Conservation (phyloP, 768 basidiomycete genomes). For the Mycena leptocephala region DNA sequence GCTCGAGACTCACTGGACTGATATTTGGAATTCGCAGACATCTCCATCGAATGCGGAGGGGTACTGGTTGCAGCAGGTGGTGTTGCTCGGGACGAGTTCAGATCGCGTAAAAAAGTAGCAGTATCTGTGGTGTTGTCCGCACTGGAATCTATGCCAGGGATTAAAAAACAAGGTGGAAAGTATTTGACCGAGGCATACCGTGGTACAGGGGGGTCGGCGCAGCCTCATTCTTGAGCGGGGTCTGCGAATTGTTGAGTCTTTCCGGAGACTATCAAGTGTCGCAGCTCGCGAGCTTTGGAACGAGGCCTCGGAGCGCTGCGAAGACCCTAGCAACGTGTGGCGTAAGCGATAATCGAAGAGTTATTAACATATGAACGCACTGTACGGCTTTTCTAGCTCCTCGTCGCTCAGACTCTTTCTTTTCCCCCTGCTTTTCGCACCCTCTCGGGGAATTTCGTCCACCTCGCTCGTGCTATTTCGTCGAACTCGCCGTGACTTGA, state of each 20-base stretch:
- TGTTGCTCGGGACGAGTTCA: slow-evolving; percentile 56
- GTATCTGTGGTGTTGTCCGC: slow-evolving; percentile 56
- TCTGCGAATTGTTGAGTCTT: slow-evolving; percentile 58
- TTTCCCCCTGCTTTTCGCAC: slow-evolving; percentile 64
- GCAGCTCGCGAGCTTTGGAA: slow-evolving; percentile 61
- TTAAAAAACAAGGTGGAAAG: not conserved
- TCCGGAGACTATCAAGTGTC: slow-evolving; percentile 65
- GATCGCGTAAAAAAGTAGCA: slow-evolving; percentile 54
- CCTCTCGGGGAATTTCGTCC: slow-evolving; percentile 68
- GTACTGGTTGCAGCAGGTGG: slow-evolving; percentile 71
- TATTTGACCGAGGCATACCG: slow-evolving; percentile 47
- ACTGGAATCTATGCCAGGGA: slow-evolving; percentile 31
- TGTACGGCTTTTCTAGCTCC: slow-evolving; percentile 67
- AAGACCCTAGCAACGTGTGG: slow-evolving; percentile 37
- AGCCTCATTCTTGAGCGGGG: slow-evolving; percentile 55
- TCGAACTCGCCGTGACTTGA: slow-evolving; percentile 58
- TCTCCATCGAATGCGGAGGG: slow-evolving; percentile 69
- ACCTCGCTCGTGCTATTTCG: slow-evolving; percentile 75
- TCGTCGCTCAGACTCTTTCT: slow-evolving; percentile 79
- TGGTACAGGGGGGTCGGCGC: slow-evolving; percentile 50
- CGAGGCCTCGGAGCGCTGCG: slow-evolving; percentile 51
- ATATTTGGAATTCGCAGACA: slow-evolving; percentile 65
- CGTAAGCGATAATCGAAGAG: slow-evolving; percentile 18
- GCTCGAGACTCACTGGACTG: slow-evolving; percentile 68
- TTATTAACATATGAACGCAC: slow-evolving; percentile 56